Evolutionary conservation across 345 rosid species (phyloP), one percentile per base, ranked within the genome.

Genomic region (Eucalyptus rudis): DNA sequence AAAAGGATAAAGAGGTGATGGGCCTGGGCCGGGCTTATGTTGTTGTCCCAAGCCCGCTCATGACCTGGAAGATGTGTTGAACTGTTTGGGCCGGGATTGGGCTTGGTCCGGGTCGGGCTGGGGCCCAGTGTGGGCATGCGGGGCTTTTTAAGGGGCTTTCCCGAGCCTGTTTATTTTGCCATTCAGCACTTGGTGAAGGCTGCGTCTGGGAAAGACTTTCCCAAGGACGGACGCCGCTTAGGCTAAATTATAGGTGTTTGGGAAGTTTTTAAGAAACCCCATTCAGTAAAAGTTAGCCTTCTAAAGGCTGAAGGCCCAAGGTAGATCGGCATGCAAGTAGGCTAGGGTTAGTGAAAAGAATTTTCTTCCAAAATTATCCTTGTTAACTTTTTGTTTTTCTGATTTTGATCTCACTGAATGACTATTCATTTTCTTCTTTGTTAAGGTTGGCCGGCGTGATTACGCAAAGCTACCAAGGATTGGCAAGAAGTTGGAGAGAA

Each of bases 401-500:
- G 0, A 52, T 52, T 52, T 52, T 52, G 24, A 52, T 19, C 58
- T 20, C 10, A 0, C 8, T 52, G 10, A 52, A 52, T 52, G 0
- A 52, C 0, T 3, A 1, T 20, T 52, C 25, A 19, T 52, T 52
- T 52, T 52, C 58, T 52, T 52, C 10, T 52, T 1, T 52, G 0
- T 7, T 52, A 25, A 52, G 58, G 58, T 52, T 1, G 4, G 1
- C 2, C 2, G 5, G 2, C 4, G 0, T 52, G 58, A 52, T 2
- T 52, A 52, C 5, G 3, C 10, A 52, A 7, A 52, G 25, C 10
- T 8, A 1, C 58, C 0, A 8, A 52, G 25, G 25, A 52, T 0
- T 1, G 1, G 2, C 58, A 52, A 20, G 1, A 20, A 10, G 58
- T 0, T 52, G 0, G 25, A 52, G 58, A 52, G 58, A 20, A 1